Base-by-base conservation (phyloP, 1,139 yeast genomes). In the Geotrichum phurueaensis region DNA sequence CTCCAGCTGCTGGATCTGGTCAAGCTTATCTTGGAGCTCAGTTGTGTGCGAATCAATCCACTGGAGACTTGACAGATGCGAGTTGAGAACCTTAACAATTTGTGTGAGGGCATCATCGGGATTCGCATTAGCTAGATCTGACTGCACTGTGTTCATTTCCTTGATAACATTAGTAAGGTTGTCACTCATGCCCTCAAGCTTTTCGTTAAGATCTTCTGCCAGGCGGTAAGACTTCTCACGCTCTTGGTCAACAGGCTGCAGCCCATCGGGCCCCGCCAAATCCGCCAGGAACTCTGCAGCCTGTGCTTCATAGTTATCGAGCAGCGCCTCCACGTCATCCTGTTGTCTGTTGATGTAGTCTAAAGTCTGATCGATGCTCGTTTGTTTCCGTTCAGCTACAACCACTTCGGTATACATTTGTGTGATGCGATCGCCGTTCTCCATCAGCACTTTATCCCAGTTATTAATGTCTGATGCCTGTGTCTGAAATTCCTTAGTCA, bases 301-400 rank as follows among this genome's bases (percentile, higher is more conserved):
- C 72, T 90, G 96, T 64, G 80, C 82, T 73, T 94, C 99, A 70
- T 92, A 92, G 65, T 86, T 87, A 66, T 88, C 90, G 65, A 94
- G 81, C 67, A 94, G 80, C 31, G 83, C 79, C 65, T 92, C 98
- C 60, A 94, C 78, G 70, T 94, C 99, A 65, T 88, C 90, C 71
- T 95, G 99, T 71, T 95, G 99, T 67, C 87, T 85, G 70, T 89
- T 96, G 56, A 94, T 89, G 71, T 91, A 92, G 59, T 85, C 79
- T 60, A 95, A 77, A 58, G 91, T 87, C 72, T 91, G 97, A 68
- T 95, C 98, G 58, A 94, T 86, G 67, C 87, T 89, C 53, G 81
- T 79, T 70, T 94, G 97, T 59, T 88, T 83, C 67, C 88, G 89
- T 70, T 92, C 97, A 1, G 97, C 96, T 62, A 84, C 84, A 45